phyloP scores from a whole-genome alignment of 2,329 filamentous ascomycete species.

The Curvularia sp. region DNA sequence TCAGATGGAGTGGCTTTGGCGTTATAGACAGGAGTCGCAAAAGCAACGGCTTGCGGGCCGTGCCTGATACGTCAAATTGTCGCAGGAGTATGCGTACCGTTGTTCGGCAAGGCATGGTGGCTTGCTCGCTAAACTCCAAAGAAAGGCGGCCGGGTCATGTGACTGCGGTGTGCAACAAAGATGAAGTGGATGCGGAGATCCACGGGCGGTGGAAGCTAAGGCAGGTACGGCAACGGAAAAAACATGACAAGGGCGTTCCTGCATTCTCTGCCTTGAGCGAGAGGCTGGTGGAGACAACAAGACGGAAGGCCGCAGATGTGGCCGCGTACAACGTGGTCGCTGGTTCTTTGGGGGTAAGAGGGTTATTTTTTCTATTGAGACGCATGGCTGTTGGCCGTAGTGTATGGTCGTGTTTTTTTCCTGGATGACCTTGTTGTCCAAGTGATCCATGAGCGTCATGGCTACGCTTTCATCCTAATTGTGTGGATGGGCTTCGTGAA shows the following conservation, averaged over 20 bases:
- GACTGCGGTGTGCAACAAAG: neutral
- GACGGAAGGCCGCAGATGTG: constrained; percentile 13
- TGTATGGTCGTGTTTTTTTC: constrained; percentile 3
- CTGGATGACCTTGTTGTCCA: neutral
- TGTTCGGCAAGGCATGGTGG: neutral
- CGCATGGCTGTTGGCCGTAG: neutral
- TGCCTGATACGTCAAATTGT: neutral
- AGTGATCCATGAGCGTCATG: neutral
- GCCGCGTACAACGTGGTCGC: constrained; percentile 6
- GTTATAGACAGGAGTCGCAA: constrained; percentile 2
- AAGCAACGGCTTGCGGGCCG: neutral
- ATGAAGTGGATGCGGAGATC: neutral
- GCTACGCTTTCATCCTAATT: neutral
- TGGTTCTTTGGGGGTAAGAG: neutral
- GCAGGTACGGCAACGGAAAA: constrained; percentile 19
- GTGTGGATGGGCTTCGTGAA: constrained; percentile 3
- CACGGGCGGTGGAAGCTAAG: constrained; percentile 8
- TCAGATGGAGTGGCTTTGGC: constrained; percentile 1
- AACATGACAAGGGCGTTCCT: constrained; percentile 17
- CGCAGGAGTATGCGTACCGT: neutral
- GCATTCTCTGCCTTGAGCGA: constrained; percentile 3
- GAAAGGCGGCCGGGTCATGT: neutral
- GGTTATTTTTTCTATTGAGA: constrained; percentile 3
- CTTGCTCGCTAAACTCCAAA: neutral
- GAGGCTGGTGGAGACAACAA: neutral